Evolutionary conservation across 257 asterid species (phyloP).

Genomic region (Solanum infundibuliforme): DNA sequence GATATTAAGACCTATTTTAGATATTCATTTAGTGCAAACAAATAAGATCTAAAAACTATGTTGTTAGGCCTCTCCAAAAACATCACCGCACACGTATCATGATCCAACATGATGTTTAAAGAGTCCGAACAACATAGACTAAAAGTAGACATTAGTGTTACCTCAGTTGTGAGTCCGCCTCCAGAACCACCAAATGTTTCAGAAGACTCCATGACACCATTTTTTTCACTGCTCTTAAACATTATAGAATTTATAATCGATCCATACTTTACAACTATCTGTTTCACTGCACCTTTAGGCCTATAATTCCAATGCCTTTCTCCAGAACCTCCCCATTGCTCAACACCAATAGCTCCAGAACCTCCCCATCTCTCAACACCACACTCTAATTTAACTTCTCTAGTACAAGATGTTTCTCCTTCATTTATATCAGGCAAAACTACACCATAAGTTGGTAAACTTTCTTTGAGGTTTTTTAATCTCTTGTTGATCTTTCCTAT

Average conservation of each 20-base stretch:
- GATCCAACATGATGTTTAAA: neutral
- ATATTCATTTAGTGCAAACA: too few species aligned
- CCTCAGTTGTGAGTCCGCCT: neutral
- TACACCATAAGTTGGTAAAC: neutral
- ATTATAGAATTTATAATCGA: neutral
- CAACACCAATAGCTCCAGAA: neutral
- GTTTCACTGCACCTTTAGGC: neutral
- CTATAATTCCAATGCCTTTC: neutral
- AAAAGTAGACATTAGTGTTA: neutral
- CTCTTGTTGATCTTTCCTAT: neutral
- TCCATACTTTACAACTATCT: neutral
- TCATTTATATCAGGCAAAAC: neutral
- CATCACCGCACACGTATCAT: neutral
- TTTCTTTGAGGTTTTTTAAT: neutral
- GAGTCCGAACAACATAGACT: neutral
- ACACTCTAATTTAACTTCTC: neutral
- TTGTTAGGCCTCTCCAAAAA: neutral
- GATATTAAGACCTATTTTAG: too few species aligned
- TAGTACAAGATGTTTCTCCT: neutral
- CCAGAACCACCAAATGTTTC: neutral
- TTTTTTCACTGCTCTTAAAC: neutral
- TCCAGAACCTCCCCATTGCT: neutral
- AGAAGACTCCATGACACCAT: neutral
- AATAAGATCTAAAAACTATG: neutral
- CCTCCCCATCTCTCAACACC: neutral